Conservation (phyloP, 805 yeast genomes). For the Metschnikowia continentalis region DNA sequence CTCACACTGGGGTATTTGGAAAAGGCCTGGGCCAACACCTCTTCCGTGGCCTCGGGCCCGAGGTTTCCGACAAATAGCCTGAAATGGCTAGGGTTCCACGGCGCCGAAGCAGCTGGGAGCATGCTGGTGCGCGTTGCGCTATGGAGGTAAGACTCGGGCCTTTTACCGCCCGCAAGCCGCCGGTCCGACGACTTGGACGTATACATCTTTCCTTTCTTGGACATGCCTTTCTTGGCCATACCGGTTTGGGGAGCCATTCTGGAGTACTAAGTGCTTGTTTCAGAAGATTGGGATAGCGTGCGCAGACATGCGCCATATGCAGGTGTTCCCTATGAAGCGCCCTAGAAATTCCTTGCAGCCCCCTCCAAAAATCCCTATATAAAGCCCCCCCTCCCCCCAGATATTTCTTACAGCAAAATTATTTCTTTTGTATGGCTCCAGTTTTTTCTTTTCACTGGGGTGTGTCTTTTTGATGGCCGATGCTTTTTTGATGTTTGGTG, state of each 20-base stretch:
- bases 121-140: slow-evolving; percentile 2
- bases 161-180: slow-evolving; percentile 48
- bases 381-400: too few relatives aligned
- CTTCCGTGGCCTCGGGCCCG: slow-evolving; percentile 63
- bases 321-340: neutral
- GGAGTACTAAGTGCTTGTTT: neutral
- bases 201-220: slow-evolving; percentile 17
- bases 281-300: neutral
- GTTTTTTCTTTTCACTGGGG: too few relatives aligned
- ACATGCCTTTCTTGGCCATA: slow-evolving; percentile 12
- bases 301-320: slow-evolving; percentile 1
- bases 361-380: too few relatives aligned
- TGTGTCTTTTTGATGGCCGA: too few relatives aligned
- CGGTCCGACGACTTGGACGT: slow-evolving; percentile 51
- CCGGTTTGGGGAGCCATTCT: slow-evolving; percentile 4
- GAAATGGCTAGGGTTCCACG: slow-evolving; percentile 71
- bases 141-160: slow-evolving; percentile 30
- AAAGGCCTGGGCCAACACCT: slow-evolving; percentile 52
- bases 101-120: slow-evolving; percentile 32
- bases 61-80: slow-evolving; percentile 72
- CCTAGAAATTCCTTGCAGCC: too few relatives aligned
- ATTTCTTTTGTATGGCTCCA: too few relatives aligned
- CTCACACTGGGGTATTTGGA: slow-evolving; percentile 47
- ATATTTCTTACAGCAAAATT: too few relatives aligned
- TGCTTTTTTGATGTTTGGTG: too few relatives aligned